phyloP scores from a whole-genome alignment of 306 rosid species.

The Sindora glabra region DNA sequence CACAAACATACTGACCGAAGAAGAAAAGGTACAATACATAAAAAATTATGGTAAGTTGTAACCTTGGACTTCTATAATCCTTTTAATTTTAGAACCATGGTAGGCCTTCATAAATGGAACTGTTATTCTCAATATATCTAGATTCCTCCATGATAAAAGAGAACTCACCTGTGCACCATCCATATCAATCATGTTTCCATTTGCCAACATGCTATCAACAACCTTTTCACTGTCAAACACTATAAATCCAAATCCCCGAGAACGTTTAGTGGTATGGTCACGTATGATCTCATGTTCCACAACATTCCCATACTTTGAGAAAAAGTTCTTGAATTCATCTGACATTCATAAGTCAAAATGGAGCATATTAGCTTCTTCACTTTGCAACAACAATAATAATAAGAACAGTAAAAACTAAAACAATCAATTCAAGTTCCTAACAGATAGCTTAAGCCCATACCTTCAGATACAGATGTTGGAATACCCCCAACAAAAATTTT shows the following conservation, averaged over 20 bases:
- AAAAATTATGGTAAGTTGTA: neutral
- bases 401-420: neutral
- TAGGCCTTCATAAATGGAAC: neutral
- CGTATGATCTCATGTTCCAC: constrained; percentile 85
- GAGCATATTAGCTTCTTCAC: neutral
- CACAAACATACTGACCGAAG: neutral
- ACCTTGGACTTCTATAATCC: neutral
- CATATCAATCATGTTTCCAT: constrained; percentile 96
- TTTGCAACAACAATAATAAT: neutral
- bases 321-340: constrained; percentile 74
- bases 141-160: neutral
- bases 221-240: constrained; percentile 79
- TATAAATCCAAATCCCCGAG: constrained; percentile 91
- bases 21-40: neutral
- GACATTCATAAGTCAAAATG: neutral
- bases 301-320: constrained; percentile 62
- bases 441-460: constrained; percentile 21
- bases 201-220: constrained; percentile 71
- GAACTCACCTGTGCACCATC: constrained; percentile 88
- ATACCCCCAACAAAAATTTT: constrained; percentile 93
- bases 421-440: too few species aligned
- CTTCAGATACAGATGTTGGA: constrained; percentile 67
- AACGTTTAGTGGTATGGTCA: constrained; percentile 75
- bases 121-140: neutral
- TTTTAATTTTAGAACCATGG: neutral